phyloP scores from a whole-genome alignment of 2,329 filamentous ascomycete genomes.

The Cladosporium sp. region DNA sequence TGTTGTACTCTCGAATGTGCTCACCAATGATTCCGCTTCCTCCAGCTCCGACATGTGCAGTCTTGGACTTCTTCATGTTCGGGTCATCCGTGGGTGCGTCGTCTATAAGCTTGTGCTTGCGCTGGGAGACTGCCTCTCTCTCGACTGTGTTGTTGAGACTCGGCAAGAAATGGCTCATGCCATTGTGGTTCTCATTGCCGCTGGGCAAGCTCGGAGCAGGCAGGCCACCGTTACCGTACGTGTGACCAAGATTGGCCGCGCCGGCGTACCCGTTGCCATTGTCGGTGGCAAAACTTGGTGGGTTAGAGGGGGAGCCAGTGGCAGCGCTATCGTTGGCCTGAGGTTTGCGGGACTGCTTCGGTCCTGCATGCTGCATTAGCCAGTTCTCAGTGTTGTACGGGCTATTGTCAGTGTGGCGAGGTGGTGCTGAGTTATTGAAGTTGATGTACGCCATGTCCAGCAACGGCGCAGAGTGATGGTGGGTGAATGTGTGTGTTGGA shows the following conservation, averaged over 20 bases:
- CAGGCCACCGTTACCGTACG: background rate
- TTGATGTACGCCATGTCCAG: conserved; percentile 1
- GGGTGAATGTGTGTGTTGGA: background rate
- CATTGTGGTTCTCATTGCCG: conserved; percentile 30
- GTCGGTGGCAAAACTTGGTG: background rate
- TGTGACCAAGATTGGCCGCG: background rate
- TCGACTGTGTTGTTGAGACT: conserved; percentile 73
- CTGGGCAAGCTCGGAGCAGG: conserved; percentile 18
- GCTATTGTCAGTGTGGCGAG: background rate
- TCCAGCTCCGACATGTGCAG: conserved; percentile 48
- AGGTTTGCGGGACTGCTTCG: conserved; percentile 33
- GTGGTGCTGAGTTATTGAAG: background rate
- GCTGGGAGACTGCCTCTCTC: conserved; percentile 58
- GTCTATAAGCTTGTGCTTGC: conserved; percentile 61
- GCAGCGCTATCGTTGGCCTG: background rate
- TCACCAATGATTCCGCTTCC: conserved; percentile 61
- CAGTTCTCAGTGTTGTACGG: conserved; percentile 5
- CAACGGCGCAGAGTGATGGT: background rate
- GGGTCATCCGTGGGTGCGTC: conserved; percentile 35
- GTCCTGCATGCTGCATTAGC: conserved; percentile 26
- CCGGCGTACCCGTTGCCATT: background rate
- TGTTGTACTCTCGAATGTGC: conserved; percentile 63
- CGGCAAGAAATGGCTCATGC: conserved; percentile 68
- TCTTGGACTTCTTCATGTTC: conserved; percentile 41
- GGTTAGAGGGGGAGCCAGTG: background rate